Evolutionary conservation across 768 basidiomycete species (phyloP).

Genomic region (Serendipita vermifera): DNA sequence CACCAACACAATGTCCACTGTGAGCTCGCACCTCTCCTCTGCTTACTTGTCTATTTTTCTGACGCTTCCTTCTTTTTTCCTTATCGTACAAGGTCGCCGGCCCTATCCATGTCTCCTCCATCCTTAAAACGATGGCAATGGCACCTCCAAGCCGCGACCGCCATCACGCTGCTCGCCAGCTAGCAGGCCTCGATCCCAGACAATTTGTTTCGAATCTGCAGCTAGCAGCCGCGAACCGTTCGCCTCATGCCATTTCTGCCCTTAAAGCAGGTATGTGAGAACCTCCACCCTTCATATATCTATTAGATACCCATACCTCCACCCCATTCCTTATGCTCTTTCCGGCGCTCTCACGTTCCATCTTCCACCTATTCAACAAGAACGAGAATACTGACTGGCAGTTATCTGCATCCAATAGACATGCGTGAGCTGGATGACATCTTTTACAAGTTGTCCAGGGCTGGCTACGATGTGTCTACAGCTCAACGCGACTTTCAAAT

Average conservation of each 20-base stretch:
- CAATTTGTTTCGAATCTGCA: constrained; percentile 4
- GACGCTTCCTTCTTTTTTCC: not conserved
- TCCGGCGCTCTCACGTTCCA: not conserved
- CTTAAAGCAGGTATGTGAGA: constrained; percentile 10
- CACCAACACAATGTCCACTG: constrained; percentile 7
- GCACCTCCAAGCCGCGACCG: not conserved
- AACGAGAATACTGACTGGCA: not conserved
- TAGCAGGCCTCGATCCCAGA: constrained; percentile 1
- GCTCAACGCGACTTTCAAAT: constrained; percentile 7
- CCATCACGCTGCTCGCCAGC: constrained; percentile 3
- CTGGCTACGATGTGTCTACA: not conserved
- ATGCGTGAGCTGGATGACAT: not conserved
- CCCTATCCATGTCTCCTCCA: not conserved
- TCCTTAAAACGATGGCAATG: not conserved
- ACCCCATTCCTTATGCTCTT: not conserved
- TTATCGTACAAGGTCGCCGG: not conserved
- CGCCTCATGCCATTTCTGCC: constrained; percentile 3
- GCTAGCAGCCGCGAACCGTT: not conserved
- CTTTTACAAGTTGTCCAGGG: constrained; percentile 1
- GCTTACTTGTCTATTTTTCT: not conserved
- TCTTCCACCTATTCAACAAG: no score
- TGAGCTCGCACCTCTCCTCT: not conserved
- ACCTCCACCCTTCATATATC: constrained; percentile 2
- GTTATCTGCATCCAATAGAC: not conserved
- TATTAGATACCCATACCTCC: no score